These are phyloP conservation scores for Calophaca sinica DNA, from an alignment of 306 rosid genomes.

Conservation along the genomic window DNA sequence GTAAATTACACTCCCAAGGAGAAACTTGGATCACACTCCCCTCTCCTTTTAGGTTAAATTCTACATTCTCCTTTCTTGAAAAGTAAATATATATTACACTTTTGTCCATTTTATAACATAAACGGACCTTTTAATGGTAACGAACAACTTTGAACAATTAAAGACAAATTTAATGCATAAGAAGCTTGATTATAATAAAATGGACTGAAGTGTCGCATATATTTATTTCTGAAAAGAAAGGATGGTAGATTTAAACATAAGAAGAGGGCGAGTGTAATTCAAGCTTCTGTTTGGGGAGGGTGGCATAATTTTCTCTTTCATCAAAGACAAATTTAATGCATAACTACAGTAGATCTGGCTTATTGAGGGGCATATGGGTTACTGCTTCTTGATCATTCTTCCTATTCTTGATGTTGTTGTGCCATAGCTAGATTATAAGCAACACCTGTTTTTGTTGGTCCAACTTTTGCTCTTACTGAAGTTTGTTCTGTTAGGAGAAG, in stretches of 20 bases:
- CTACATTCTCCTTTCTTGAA: neutral
- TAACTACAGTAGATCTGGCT: constrained; percentile 1
- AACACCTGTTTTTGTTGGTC: constrained; percentile 17
- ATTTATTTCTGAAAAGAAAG: too few relatives aligned
- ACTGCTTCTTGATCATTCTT: neutral
- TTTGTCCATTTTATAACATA: neutral
- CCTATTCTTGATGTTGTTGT: constrained; percentile 1
- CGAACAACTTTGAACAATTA: neutral
- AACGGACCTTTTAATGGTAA: neutral
- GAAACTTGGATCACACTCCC: neutral
- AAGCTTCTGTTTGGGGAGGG: too few relatives aligned
- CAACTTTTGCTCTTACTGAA: neutral
- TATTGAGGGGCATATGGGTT: constrained; percentile 11
- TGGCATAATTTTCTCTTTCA: neutral
- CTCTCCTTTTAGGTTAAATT: neutral
- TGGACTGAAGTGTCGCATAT: neutral
- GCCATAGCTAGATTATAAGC: constrained; percentile 18
- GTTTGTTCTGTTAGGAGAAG: constrained; percentile 21
- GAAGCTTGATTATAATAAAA: neutral
- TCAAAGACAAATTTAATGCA: neutral
- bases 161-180: neutral
- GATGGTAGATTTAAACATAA: too few relatives aligned
- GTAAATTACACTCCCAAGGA: too few relatives aligned
- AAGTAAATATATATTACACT: neutral
- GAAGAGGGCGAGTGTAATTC: too few relatives aligned